A percentile compares a stretch with the other conserved stretches of the same genome.
phyloP scores from a whole-genome alignment of 2,329 filamentous ascomycete species.

The Colletotrichum sp. region DNA sequence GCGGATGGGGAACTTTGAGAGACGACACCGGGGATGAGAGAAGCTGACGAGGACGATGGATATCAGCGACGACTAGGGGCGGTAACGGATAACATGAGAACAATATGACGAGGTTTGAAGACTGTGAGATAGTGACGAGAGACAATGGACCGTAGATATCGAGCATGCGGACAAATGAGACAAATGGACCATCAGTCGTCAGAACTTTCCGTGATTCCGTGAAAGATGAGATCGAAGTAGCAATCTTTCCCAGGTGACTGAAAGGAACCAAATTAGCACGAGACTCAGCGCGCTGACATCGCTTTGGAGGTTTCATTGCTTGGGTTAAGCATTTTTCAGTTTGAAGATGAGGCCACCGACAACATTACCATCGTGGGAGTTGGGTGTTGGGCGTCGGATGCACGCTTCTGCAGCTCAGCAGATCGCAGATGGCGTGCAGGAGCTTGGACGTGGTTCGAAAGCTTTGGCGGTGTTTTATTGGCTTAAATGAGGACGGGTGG shows the following conservation, averaged over 20 bases:
- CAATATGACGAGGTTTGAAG: too few species aligned
- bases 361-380: not conserved
- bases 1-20: too few species aligned
- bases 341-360: not conserved
- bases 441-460: slow-evolving; percentile 6
- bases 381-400: not conserved
- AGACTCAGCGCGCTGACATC: accelerated
- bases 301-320: accelerated
- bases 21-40: too few species aligned
- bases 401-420: not conserved
- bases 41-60: too few species aligned
- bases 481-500: not conserved
- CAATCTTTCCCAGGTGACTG: too few species aligned
- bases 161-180: not conserved
- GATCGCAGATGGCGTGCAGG: slow-evolving; percentile 20
- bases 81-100: too few species aligned
- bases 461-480: not conserved
- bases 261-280: too few species aligned
- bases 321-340: too few species aligned
- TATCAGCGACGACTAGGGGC: too few species aligned
- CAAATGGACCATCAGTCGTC: not conserved
- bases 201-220: not conserved
- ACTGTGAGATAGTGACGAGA: not conserved
- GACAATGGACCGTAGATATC: accelerated
- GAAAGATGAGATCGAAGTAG: not conserved